phyloP scores from a whole-genome alignment of 768 basidiomycete species.

The Psilocybe tampanensis region DNA sequence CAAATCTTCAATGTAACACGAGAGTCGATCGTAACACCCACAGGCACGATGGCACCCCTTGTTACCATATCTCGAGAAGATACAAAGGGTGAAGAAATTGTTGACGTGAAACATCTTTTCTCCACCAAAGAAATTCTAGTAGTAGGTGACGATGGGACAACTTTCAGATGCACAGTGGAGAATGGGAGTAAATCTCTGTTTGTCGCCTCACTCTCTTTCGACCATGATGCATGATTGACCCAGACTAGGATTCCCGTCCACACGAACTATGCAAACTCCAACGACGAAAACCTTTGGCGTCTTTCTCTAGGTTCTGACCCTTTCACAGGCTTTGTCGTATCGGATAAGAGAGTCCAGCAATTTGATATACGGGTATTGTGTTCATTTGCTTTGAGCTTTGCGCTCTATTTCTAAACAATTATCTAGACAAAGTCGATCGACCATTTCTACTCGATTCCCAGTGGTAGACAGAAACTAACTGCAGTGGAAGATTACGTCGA shows the following conservation, averaged over 20 bases:
- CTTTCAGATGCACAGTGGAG: slow-evolving; percentile 49
- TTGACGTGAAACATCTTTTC: slow-evolving; percentile 49
- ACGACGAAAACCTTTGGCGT: slow-evolving; percentile 50
- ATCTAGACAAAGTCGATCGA: slow-evolving; percentile 16
- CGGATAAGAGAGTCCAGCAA: slow-evolving; percentile 39
- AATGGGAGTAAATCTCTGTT: slow-evolving; percentile 43
- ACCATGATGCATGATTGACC: not conserved
- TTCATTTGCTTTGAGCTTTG: not conserved
- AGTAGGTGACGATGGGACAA: slow-evolving; percentile 53
- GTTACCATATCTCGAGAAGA: slow-evolving; percentile 41
- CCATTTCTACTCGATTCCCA: slow-evolving; percentile 29
- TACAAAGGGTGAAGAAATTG: slow-evolving; percentile 39
- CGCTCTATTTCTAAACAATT: not conserved
- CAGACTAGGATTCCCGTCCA: not conserved
- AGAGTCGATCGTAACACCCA: slow-evolving; percentile 22
- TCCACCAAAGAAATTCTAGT: slow-evolving; percentile 37
- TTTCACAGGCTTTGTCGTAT: slow-evolving; percentile 48
- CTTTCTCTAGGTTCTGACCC: slow-evolving; percentile 38
- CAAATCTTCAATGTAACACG: slow-evolving; percentile 17
- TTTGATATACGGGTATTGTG: slow-evolving; percentile 61
- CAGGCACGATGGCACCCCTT: slow-evolving; percentile 26
- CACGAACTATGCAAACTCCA: not conserved
- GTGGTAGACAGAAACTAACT: slow-evolving; percentile 47
- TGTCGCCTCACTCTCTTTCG: slow-evolving; percentile 18
- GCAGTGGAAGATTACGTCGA: slow-evolving; percentile 47